These are phyloP conservation scores for Plasmodium vivax DNA, from an alignment of 169 alveolate species.

Conservation along the genomic window DNA sequence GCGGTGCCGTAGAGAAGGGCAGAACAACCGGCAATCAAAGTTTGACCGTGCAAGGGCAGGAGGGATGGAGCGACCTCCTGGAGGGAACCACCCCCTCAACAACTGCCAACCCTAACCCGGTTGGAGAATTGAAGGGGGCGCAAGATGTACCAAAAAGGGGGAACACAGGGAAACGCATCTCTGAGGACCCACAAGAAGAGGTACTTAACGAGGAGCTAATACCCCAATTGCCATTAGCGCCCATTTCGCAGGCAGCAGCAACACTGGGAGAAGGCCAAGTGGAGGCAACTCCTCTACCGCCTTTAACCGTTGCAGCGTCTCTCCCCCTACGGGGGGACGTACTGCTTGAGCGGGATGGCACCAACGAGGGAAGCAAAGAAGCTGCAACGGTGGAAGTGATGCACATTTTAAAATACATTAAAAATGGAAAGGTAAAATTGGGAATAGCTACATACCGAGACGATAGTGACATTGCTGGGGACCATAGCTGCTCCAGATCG, in stretches of 20 bases:
- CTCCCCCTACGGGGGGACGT: not conserved
- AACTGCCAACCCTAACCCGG: not conserved
- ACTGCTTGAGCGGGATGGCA: not conserved
- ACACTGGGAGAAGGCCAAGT: not conserved
- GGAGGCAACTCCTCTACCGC: not conserved
- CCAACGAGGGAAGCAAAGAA: not conserved
- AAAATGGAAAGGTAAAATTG: not conserved
- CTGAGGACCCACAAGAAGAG: not conserved
- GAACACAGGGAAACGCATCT: not conserved
- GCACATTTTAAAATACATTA: not conserved
- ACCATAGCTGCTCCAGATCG: not conserved
- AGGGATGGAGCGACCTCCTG: not conserved
- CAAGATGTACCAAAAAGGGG: not conserved
- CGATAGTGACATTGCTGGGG: not conserved
- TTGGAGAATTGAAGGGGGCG: not conserved
- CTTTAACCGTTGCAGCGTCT: not conserved
- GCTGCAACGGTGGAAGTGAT: not conserved
- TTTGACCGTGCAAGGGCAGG: not conserved
- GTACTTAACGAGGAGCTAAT: not conserved
- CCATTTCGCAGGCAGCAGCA: not conserved
- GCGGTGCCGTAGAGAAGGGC: not conserved
- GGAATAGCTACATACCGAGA: not conserved
- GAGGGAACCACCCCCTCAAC: not conserved
- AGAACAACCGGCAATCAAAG: not conserved
- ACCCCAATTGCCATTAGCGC: not conserved